Evolutionary conservation across 2,329 filamentous ascomycete genomes (phyloP), one percentile per base, ranked within the genome.

Genomic region (Pyrenochaeta sp.): DNA sequence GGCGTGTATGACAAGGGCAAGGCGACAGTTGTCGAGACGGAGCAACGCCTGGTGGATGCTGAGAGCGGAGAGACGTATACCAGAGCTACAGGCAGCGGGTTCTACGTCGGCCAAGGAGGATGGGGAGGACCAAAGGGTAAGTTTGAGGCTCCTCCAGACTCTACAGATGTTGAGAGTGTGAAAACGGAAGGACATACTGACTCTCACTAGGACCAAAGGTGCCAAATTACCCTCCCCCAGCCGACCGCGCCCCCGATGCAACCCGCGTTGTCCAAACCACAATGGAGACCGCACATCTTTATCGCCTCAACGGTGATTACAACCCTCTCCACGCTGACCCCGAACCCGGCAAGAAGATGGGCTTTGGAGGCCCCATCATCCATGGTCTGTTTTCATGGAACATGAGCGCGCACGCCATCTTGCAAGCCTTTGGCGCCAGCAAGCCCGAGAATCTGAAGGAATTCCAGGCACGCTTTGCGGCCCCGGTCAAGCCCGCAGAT

Each of bases 371-470:
- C 30, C 82, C 87, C 64, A 97, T 97, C 75, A 90, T 96, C 74
- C 92, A 97, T 78, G 93, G 93, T 17, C 82, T 97, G 40, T 96
- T 88, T 79, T 91, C 87, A 65, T 97, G 90, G 88, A 97, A 97
- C 79, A 85, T 85, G 51, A 85, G 90, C 1, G 85, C 85, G 14
- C 91, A 94, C 69, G 87, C 84, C 23, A 80, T 97, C 54, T 80
- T 97, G 49, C 84, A 90, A 75, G 79, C 84, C 33, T 81, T 96
- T 17, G 92, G 91, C 40, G 89, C 83, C 41, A 89, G 89, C 74
- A 85, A 96, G 70, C 90, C 92, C 1, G 84, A 84, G 61, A 96
- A 94, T 69, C 82, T 97, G 64, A 90, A 87, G 78, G 91, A 95
- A 77, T 97, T 94, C 80, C 91, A 94, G 79, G 92, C 92, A 15